These are phyloP conservation scores for Diplodia scrobiculata DNA, from an alignment of 2,329 filamentous ascomycete species.

Conservation along the genomic window DNA sequence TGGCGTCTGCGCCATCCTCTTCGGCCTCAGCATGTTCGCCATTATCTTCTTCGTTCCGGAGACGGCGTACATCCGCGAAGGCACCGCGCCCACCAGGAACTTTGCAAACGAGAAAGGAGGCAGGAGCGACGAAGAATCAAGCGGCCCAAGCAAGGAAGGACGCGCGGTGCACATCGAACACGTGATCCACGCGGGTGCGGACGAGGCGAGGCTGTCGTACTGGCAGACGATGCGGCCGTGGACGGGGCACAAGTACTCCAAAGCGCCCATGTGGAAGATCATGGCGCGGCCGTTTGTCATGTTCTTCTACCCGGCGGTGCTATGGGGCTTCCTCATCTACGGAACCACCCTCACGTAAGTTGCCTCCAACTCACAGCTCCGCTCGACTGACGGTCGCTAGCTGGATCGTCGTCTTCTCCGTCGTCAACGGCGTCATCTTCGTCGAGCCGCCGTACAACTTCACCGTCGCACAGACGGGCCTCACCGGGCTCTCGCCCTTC, in stretches of 20 bases:
- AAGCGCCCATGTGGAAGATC: constrained; percentile 42
- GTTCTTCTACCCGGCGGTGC: constrained; percentile 44
- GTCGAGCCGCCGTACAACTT: constrained; percentile 50
- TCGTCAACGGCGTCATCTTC: constrained; percentile 51
- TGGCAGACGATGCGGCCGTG: constrained; percentile 36
- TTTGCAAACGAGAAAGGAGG: constrained; percentile 31
- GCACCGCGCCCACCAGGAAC: not conserved
- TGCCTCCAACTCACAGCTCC: constrained; percentile 29
- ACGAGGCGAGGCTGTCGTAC: constrained; percentile 36
- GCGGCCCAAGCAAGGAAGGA: constrained; percentile 31
- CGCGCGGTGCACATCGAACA: constrained; percentile 14
- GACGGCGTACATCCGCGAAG: constrained; percentile 35
- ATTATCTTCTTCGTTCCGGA: constrained; percentile 41
- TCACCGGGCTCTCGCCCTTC: constrained; percentile 57
- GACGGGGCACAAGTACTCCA: constrained; percentile 40
- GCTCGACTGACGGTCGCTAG: not conserved
- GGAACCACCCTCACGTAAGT: constrained; percentile 43
- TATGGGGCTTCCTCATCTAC: constrained; percentile 48
- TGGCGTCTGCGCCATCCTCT: constrained; percentile 46
- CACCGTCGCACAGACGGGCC: constrained; percentile 52
- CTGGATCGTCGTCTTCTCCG: constrained; percentile 51
- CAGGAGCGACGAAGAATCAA: constrained; percentile 30
- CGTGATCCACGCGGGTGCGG: not conserved
- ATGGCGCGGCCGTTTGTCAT: constrained; percentile 42
- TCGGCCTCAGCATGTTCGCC: constrained; percentile 38